Evolutionary conservation across 257 asterid genomes (phyloP).

Genomic region (Solanum appendiculatum): DNA sequence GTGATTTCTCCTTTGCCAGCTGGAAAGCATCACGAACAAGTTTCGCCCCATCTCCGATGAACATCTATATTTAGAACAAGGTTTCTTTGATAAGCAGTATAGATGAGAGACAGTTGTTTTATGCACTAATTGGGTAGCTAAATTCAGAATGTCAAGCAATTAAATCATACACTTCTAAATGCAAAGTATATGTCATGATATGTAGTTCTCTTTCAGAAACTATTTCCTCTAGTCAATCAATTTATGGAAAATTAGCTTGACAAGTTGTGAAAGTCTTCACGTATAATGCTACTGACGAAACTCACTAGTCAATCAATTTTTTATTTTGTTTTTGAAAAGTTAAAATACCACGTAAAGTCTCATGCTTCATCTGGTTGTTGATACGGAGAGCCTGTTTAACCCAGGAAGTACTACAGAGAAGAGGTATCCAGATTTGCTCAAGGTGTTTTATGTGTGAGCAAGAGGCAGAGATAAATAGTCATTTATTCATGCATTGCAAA

Average conservation of each 20-base stretch:
- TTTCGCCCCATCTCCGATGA: conserved; percentile 83
- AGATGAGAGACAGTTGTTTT: neutral
- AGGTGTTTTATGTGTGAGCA: no score
- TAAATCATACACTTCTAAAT: neutral
- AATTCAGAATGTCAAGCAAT: neutral
- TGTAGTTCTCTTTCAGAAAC: neutral
- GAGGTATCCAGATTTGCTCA: no score
- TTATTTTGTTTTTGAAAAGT: no score
- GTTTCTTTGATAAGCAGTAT: neutral
- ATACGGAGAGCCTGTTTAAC: no score
- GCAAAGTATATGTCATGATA: neutral
- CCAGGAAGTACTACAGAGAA: no score
- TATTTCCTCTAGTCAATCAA: neutral
- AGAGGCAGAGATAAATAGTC: no score
- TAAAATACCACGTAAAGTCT: no score
- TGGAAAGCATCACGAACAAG: conserved; percentile 90
- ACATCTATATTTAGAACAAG: conserved; percentile 45
- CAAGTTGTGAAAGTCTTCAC: neutral
- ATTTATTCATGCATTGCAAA: no score
- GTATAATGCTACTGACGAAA: neutral
- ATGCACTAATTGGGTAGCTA: neutral
- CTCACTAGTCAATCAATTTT: no score
- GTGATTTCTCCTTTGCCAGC: conserved; percentile 90
- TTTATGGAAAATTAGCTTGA: neutral
- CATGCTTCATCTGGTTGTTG: no score